Base-by-base conservation (phyloP, 192 early-diverging fungal species). In the Umbelopsis isabellina region DNA sequence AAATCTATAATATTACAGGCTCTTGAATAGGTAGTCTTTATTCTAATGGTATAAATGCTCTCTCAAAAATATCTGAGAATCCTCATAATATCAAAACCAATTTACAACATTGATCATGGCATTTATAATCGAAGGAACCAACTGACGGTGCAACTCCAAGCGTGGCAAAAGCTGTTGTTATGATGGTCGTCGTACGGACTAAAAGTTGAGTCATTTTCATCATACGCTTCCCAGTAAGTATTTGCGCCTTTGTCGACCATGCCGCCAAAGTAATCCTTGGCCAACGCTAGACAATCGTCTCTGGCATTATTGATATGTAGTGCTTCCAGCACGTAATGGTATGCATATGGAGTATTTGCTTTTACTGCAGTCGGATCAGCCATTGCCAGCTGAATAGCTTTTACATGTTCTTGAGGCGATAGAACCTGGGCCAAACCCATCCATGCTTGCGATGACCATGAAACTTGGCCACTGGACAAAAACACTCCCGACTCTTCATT, bases 141-240 rank as follows among this genome's bases (percentile, higher is more conserved):
- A n/a, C 65, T 66, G 15, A 66, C 46, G 8, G 65, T 66, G 45
- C 65, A 66, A 33, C 65, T 66, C 65, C 65, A 66, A 15, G 65
- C 65, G 45, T 66, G 65, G 65, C 65, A 66, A 27, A 47, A 66
- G 20, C 65, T 66, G 45, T 66, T 66, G 44, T 66, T 66, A 48
- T 66, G 65, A 47, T 66, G 46, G 47, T 66, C 65, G 21, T 66
- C 65, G 25, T 66, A 66, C 10, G 65, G 65, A 22, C 65, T 66
- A 30, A 66, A 66, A 22, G 45, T 46, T 3, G 65, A 66, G 23
- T 66, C 65, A 13, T 45, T 13, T 66, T 66, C 65, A 11, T 46
- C 35, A 18, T 66, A 66, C 0, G 65, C 65, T 66, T 66, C 65
- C 65, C 65, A 66, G 13, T 66, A 66, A 45, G 65, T 66, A 30